Conservation (phyloP, 495 filamentous ascomycete genomes). For the Rusavskia elegans region DNA sequence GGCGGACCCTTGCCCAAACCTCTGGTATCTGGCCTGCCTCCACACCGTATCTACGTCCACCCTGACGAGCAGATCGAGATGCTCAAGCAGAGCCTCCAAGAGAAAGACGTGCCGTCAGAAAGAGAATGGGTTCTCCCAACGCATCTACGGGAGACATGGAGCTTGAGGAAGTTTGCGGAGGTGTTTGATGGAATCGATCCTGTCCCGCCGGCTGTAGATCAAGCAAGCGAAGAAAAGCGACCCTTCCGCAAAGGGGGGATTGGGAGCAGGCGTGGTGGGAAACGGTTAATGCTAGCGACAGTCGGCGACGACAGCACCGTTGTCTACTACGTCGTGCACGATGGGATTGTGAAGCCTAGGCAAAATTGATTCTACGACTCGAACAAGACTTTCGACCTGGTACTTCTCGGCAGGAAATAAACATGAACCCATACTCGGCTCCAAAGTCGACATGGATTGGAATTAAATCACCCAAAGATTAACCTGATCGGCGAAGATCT, state of each 20-base stretch:
- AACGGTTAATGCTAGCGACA: conserved; percentile 68
- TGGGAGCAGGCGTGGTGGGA: conserved; percentile 22
- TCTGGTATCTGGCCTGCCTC: conserved; percentile 76
- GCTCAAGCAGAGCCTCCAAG: conserved; percentile 37
- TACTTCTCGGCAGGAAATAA: no score
- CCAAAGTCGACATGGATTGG: no score
- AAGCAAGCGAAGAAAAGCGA: conserved; percentile 5
- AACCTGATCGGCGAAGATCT: neutral
- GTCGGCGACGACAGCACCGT: conserved; percentile 79
- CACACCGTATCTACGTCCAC: conserved; percentile 72
- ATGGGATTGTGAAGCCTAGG: conserved; percentile 88
- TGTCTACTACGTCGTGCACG: conserved; percentile 88
- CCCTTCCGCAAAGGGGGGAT: no score
- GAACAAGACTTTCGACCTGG: no score
- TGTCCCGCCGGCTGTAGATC: conserved; percentile 20
- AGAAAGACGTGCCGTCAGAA: conserved; percentile 36
- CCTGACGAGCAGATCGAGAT: conserved; percentile 81
- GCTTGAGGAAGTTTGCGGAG: conserved; percentile 51
- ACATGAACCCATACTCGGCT: no score
- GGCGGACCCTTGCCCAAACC: conserved; percentile 32
- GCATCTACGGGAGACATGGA: conserved; percentile 71
- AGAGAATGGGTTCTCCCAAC: conserved; percentile 80
- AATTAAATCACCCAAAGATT: no score
- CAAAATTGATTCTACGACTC: conserved; percentile 53
- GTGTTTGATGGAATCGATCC: conserved; percentile 63